Conservation (phyloP, 257 asterid genomes). For the Plectranthus barbatus region DNA sequence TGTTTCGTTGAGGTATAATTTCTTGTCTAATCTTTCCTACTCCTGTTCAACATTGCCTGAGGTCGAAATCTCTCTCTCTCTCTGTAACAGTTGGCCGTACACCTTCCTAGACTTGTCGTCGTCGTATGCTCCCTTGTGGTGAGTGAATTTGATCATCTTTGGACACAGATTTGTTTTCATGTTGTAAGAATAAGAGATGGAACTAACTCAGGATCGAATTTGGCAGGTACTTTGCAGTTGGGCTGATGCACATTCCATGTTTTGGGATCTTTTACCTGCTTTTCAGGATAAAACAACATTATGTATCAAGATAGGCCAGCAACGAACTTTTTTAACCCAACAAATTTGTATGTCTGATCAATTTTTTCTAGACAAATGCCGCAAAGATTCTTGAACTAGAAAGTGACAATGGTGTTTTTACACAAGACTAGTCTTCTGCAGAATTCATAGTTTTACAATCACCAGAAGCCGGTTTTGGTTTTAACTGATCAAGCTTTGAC, state of each 20-base stretch:
- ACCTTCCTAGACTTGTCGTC: slow-evolving; percentile 55
- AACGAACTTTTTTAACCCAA: background rate
- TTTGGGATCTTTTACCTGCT: slow-evolving; percentile 44
- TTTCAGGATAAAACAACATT: slow-evolving; percentile 33
- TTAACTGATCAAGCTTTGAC: slow-evolving; percentile 26
- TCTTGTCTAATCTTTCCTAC: background rate
- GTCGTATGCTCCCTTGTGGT: slow-evolving; percentile 62
- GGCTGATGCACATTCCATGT: slow-evolving; percentile 59
- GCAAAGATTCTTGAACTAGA: background rate
- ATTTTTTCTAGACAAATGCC: background rate
- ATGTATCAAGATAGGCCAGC: background rate
- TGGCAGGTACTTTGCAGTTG: slow-evolving; percentile 68
- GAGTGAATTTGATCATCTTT: background rate
- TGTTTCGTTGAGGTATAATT: slow-evolving; percentile 44
- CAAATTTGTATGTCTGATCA: background rate
- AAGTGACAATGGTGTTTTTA: background rate
- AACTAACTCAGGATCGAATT: background rate
- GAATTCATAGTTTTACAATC: background rate
- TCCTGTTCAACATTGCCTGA: background rate
- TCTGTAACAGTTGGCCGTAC: slow-evolving; percentile 66
- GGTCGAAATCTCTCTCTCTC: background rate
- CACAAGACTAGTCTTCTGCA: background rate
- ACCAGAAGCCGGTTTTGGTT: background rate
- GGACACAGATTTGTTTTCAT: background rate
- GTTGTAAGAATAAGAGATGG: background rate